phyloP scores from a whole-genome alignment of 441 rosid genomes.

The Cnidoscolus chayamansa region DNA sequence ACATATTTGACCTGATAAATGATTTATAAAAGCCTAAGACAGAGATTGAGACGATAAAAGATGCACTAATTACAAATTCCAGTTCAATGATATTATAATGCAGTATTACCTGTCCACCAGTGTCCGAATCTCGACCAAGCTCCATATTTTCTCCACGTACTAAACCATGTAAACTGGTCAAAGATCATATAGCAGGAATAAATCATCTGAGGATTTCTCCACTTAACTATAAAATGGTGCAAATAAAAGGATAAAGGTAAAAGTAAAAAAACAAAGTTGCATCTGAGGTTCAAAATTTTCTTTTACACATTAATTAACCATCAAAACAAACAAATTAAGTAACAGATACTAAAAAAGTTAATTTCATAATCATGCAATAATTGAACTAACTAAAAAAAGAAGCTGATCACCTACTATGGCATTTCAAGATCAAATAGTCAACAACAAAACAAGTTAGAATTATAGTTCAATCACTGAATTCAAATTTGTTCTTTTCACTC shows the following conservation, averaged over 20 bases:
- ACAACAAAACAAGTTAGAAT: not conserved
- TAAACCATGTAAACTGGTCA: slow-evolving; percentile 79
- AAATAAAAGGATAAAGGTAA: not conserved
- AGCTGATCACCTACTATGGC: slow-evolving; percentile 8
- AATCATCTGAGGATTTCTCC: slow-evolving; percentile 1
- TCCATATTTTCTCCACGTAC: slow-evolving; percentile 98
- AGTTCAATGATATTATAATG: not conserved
- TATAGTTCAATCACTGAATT: not conserved
- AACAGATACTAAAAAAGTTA: not conserved
- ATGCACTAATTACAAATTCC: not conserved
- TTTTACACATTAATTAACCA: not conserved
- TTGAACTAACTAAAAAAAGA: slow-evolving; percentile 3
- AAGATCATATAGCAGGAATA: slow-evolving; percentile 12
- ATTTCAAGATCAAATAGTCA: slow-evolving; percentile 3
- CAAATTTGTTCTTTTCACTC: not conserved
- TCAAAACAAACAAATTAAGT: not conserved
- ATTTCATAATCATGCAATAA: not conserved
- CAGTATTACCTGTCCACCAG: slow-evolving; percentile 85
- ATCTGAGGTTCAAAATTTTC: not conserved
- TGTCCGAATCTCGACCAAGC: slow-evolving; percentile 97
- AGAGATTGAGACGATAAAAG: slow-evolving; percentile 16
- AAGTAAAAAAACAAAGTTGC: not conserved
- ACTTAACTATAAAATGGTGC: not conserved
- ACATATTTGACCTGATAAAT: slow-evolving; percentile 81
- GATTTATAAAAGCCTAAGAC: slow-evolving; percentile 6